Evolutionary conservation across 768 basidiomycete genomes (phyloP).

Genomic region (Macrolepiota dolichaula): DNA sequence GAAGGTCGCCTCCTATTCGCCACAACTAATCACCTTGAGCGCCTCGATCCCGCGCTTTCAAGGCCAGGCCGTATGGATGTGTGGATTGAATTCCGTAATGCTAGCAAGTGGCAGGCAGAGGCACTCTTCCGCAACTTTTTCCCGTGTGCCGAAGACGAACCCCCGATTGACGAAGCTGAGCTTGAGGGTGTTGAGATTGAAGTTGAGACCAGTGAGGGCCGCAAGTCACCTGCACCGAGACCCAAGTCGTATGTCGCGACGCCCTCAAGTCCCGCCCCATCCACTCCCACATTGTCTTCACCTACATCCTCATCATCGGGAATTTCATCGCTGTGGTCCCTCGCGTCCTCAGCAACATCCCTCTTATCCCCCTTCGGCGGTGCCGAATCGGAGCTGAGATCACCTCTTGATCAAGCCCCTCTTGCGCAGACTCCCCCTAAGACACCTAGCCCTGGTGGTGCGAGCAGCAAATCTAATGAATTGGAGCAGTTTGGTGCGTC

Average conservation of each 20-base stretch:
- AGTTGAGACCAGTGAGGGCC: conserved; percentile 13
- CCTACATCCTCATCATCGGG: conserved; percentile 24
- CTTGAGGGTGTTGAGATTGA: conserved; percentile 7
- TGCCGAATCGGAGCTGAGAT: neutral
- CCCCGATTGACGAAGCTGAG: conserved; percentile 17
- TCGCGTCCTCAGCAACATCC: conserved; percentile 38
- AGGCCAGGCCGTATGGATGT: conserved; percentile 93
- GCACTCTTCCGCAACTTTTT: conserved; percentile 89
- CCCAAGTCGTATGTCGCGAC: neutral
- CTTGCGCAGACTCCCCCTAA: neutral
- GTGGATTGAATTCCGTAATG: conserved; percentile 88
- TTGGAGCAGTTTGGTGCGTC: conserved; percentile 45
- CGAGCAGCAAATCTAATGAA: conserved; percentile 3
- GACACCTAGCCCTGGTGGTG: neutral
- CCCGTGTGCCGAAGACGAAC: conserved; percentile 60
- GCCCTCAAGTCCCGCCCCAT: neutral
- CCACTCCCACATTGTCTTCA: neutral
- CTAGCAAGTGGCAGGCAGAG: conserved; percentile 83
- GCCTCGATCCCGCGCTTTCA: conserved; percentile 86
- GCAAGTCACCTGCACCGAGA: neutral
- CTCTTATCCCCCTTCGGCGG: neutral
- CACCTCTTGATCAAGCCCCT: conserved; percentile 15
- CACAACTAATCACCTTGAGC: conserved; percentile 89
- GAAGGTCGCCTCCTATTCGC: conserved; percentile 89
- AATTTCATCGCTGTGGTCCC: conserved; percentile 30